Evolutionary conservation across 495 filamentous ascomycete genomes (phyloP).

Genomic region (Glarea lozoyensis): DNA sequence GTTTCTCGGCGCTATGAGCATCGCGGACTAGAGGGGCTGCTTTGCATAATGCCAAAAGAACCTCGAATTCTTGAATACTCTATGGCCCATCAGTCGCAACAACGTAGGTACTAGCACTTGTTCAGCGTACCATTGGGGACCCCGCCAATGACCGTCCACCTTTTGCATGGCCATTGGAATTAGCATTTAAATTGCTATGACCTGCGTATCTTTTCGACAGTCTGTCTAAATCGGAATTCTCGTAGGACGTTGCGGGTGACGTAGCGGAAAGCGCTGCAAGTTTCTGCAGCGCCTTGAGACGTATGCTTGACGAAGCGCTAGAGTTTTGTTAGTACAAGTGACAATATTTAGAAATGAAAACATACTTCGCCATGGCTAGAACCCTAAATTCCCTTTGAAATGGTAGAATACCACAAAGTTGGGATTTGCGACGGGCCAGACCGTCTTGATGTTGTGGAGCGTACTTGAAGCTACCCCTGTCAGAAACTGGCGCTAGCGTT

Average conservation of each 20-base stretch:
- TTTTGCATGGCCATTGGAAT: constrained; percentile 12
- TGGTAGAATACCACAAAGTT: too few species aligned
- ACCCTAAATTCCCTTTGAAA: neutral
- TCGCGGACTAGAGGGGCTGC: constrained; percentile 64
- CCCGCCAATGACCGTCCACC: constrained; percentile 24
- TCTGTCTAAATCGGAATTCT: constrained; percentile 54
- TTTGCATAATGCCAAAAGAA: constrained; percentile 80
- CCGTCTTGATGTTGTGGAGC: neutral
- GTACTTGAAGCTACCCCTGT: constrained; percentile 4
- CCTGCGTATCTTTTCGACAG: constrained; percentile 48
- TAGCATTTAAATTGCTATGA: constrained; percentile 20
- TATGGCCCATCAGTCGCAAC: constrained; percentile 18
- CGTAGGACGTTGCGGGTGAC: constrained; percentile 37
- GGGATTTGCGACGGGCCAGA: too few species aligned
- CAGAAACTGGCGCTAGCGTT: constrained; percentile 12
- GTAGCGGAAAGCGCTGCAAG: constrained; percentile 56
- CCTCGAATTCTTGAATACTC: constrained; percentile 76
- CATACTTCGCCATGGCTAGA: constrained; percentile 16
- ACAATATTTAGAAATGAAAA: neutral
- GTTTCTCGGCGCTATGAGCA: constrained; percentile 59
- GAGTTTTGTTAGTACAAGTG: constrained; percentile 4
- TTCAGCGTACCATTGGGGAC: constrained; percentile 43
- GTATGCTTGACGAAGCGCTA: constrained; percentile 32
- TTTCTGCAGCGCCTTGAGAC: constrained; percentile 59
- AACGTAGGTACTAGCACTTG: neutral